Conservation (phyloP, 2,329 filamentous ascomycete genomes). For the Colletotrichum sp. region DNA sequence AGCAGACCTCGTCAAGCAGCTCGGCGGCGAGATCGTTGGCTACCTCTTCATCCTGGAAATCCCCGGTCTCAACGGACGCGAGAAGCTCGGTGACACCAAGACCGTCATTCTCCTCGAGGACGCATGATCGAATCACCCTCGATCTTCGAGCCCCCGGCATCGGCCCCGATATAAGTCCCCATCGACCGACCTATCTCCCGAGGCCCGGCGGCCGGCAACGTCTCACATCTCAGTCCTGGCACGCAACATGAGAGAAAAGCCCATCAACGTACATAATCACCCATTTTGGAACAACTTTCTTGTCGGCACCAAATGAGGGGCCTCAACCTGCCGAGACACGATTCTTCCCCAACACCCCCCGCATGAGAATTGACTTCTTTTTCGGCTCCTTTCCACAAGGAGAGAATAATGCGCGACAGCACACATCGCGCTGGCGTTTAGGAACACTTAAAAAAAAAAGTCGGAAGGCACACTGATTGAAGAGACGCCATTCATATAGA, state of each 20-base stretch:
- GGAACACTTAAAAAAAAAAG: slow-evolving; percentile 3
- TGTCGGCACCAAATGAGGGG: background rate
- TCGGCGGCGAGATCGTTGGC: slow-evolving; percentile 84
- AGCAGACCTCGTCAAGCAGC: slow-evolving; percentile 82
- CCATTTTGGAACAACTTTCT: background rate
- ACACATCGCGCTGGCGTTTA: slow-evolving; percentile 11
- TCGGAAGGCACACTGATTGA: slow-evolving; percentile 13
- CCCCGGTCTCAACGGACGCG: slow-evolving; percentile 87
- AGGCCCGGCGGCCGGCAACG: background rate
- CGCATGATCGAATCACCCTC: slow-evolving; percentile 31
- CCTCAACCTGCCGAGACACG: background rate
- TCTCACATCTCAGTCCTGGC: background rate
- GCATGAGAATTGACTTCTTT: background rate
- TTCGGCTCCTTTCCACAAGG: background rate
- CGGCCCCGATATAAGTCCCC: background rate
- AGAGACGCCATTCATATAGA: background rate
- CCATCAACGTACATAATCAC: background rate
- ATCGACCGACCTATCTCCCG: background rate
- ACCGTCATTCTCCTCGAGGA: slow-evolving; percentile 81
- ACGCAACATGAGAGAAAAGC: background rate
- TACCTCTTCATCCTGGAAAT: slow-evolving; percentile 97
- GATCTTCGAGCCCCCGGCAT: background rate
- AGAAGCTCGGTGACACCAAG: slow-evolving; percentile 81
- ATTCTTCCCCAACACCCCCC: background rate
- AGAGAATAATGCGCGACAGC: background rate